A percentile compares a stretch with the other conserved stretches of the same genome.
Conservation (phyloP, 805 yeast species). For the Saccharomyces paradoxus region DNA sequence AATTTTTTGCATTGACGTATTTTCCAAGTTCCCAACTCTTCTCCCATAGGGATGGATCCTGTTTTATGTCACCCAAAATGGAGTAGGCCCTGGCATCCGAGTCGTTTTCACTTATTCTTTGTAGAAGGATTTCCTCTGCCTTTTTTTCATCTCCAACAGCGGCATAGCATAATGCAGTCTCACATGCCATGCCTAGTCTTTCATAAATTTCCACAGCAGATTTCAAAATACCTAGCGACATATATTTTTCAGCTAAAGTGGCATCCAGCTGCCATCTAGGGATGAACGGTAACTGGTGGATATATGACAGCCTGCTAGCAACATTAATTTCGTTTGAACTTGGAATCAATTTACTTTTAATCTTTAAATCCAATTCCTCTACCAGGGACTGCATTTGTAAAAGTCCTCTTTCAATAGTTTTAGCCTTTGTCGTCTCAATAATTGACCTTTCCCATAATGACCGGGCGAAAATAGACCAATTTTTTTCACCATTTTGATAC, state of each 20-base stretch:
- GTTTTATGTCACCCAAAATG: constrained; percentile 76
- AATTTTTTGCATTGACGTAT: constrained; percentile 77
- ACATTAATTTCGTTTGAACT: constrained; percentile 27
- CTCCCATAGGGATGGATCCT: constrained; percentile 69
- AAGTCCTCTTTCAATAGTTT: constrained; percentile 89
- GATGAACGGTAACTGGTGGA: constrained; percentile 66
- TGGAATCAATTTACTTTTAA: constrained; percentile 50
- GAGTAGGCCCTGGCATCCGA: constrained; percentile 77
- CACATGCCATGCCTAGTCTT: constrained; percentile 64
- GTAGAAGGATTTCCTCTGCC: constrained; percentile 53
- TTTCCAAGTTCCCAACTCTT: constrained; percentile 81
- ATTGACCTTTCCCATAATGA: constrained; percentile 87
- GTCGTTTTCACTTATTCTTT: constrained; percentile 49
- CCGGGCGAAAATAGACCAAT: constrained; percentile 71
- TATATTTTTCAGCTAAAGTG: constrained; percentile 73
- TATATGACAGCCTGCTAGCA: constrained; percentile 50
- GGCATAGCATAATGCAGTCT: constrained; percentile 85
- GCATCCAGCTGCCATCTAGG: constrained; percentile 85
- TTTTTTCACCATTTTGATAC: constrained; percentile 33
- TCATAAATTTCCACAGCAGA: constrained; percentile 87
- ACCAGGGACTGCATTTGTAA: constrained; percentile 87
- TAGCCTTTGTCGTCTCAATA: constrained; percentile 69
- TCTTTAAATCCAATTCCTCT: constrained; percentile 73
- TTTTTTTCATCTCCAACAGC: constrained; percentile 65
- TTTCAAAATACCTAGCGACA: constrained; percentile 75